These are phyloP conservation scores for Xylariaceae sp. DNA, from an alignment of 2,329 filamentous ascomycete species.

Conservation along the genomic window DNA sequence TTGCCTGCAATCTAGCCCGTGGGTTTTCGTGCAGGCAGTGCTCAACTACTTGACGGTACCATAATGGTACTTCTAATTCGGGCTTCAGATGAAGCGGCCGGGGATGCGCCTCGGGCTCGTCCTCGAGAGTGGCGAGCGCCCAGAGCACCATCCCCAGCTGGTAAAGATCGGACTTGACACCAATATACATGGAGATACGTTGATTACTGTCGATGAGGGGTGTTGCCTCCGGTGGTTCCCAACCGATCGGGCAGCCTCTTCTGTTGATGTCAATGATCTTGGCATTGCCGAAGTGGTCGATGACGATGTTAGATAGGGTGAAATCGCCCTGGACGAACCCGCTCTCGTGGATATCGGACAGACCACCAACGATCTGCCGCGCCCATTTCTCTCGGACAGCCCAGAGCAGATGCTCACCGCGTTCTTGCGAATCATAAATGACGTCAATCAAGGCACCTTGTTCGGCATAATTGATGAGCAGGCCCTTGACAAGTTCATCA, in stretches of 20 bases:
- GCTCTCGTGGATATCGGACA: constrained; percentile 90
- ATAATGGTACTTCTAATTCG: constrained; percentile 67
- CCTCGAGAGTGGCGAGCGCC: constrained; percentile 81
- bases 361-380: constrained; percentile 80
- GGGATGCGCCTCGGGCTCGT: constrained; percentile 80
- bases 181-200: constrained; percentile 94
- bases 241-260: constrained; percentile 92
- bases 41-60: constrained; percentile 73
- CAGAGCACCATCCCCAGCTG: constrained; percentile 97
- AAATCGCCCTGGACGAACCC: constrained; percentile 98
- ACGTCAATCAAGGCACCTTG: constrained; percentile 87
- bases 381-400: constrained; percentile 80
- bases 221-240: constrained; percentile 92
- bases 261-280: constrained; percentile 99
- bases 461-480: constrained; percentile 85
- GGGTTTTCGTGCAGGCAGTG: constrained; percentile 76
- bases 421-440: constrained; percentile 72
- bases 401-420: constrained; percentile 61
- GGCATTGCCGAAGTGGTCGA: constrained; percentile 78
- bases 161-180: constrained; percentile 94
- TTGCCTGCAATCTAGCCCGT: constrained; percentile 69
- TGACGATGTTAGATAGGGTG: constrained; percentile 94
- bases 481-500: constrained; percentile 72
- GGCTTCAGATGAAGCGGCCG: constrained; percentile 64
- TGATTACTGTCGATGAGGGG: constrained; percentile 83